Percentiles rank a stretch among this genome's conserved stretches.
Conservation (phyloP, 129 eudicot species). For the Escallonia rubra region DNA sequence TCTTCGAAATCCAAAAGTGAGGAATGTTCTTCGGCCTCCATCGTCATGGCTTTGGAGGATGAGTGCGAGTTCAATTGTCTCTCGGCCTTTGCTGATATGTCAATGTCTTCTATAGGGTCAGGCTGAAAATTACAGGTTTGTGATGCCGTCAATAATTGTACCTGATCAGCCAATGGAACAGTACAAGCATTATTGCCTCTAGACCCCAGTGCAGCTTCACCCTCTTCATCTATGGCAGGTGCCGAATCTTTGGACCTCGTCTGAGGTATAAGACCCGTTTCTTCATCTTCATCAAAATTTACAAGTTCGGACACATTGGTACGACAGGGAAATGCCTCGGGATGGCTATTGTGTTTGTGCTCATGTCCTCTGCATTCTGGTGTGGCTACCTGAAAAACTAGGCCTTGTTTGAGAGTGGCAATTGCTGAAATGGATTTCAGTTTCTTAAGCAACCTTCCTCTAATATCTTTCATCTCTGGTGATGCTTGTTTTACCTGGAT, state of each 20-base stretch:
- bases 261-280: not conserved
- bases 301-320: conserved; percentile 7
- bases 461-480: conserved; percentile 41
- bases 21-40: not conserved
- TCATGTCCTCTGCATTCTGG: conserved; percentile 4
- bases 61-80: not conserved
- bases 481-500: not conserved
- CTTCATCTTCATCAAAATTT: conserved; percentile 25
- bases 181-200: not conserved
- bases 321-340: not conserved
- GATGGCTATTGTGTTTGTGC: not conserved
- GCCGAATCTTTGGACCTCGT: not conserved
- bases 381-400: conserved; percentile 23
- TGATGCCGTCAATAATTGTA: not conserved
- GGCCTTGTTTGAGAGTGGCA: conserved; percentile 32
- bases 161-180: not conserved
- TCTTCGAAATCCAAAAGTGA: conserved; percentile 40
- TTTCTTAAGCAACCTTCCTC: conserved; percentile 41
- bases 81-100: conserved; percentile 1
- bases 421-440: conserved; percentile 45
- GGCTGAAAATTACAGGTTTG: conserved; percentile 6
- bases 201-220: not conserved
- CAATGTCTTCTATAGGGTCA: not conserved
- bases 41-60: conserved; percentile 2
- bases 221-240: not conserved